These are phyloP conservation scores for Aspergillus fijiensis DNA, from an alignment of 2,329 filamentous ascomycete species.

Conservation along the genomic window DNA sequence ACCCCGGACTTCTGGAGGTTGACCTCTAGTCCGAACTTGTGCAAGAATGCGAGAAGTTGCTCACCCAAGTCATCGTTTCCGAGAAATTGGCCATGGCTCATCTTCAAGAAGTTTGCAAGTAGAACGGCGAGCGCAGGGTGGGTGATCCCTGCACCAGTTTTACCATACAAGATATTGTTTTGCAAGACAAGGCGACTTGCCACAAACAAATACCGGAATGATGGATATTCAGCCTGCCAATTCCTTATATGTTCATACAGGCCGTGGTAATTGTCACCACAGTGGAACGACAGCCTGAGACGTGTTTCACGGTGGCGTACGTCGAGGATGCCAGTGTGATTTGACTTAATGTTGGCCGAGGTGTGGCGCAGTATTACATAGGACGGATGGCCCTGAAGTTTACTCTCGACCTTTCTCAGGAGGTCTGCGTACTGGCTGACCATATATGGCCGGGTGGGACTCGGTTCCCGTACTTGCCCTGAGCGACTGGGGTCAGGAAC, in stretches of 20 bases:
- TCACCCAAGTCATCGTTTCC: conserved; percentile 36
- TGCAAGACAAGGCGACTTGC: conserved; percentile 53
- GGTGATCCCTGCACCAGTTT: conserved; percentile 51
- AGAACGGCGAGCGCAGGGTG: conserved; percentile 59
- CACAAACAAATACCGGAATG: conserved; percentile 51
- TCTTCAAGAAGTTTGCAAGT: conserved; percentile 54
- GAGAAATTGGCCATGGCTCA: conserved; percentile 37
- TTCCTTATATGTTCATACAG: conserved; percentile 45
- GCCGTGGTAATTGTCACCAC: conserved; percentile 37
- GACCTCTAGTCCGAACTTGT: conserved; percentile 49
- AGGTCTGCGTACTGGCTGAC: conserved; percentile 24
- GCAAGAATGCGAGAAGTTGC: conserved; percentile 51
- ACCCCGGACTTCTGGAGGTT: conserved; percentile 50
- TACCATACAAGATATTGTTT: conserved; percentile 50
- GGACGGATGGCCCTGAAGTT: conserved; percentile 21
- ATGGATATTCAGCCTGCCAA: conserved; percentile 52
- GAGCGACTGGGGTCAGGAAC: no score
- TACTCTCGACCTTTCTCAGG: conserved; percentile 24
- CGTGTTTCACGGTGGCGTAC: conserved; percentile 49
- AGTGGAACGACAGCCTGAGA: conserved; percentile 54
- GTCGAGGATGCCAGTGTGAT: conserved; percentile 20
- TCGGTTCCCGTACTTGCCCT: conserved; percentile 24
- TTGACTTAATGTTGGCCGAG: no score
- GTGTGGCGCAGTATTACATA: conserved; percentile 9
- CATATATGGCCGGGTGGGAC: conserved; percentile 34